These are phyloP conservation scores for Mycena alexandri DNA, from an alignment of 768 basidiomycete species.

Conservation along the genomic window DNA sequence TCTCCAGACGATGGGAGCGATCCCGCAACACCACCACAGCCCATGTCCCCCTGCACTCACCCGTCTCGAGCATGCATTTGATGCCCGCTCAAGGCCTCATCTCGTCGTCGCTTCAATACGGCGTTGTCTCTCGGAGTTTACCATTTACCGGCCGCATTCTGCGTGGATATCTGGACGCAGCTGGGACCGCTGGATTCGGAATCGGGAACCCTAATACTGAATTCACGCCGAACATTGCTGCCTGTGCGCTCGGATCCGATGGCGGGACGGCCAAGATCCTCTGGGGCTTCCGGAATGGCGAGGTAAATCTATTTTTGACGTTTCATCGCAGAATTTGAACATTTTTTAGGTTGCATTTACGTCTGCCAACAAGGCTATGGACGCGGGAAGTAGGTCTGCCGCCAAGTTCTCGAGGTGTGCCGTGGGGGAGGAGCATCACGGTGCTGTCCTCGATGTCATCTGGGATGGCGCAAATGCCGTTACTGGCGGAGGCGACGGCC, in stretches of 20 bases:
- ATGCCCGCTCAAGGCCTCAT: conserved; percentile 70
- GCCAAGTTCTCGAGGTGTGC: conserved; percentile 62
- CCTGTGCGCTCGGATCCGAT: conserved; percentile 69
- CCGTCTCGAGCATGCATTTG: conserved; percentile 70
- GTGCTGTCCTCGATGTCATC: conserved; percentile 64
- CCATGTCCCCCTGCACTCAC: conserved; percentile 73
- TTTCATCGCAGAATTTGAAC: conserved; percentile 50
- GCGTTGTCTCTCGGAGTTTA: conserved; percentile 78
- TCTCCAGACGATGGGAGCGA: conserved; percentile 79
- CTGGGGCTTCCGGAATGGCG: conserved; percentile 82
- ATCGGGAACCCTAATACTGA: conserved; percentile 83
- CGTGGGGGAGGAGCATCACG: conserved; percentile 74
- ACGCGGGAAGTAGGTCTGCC: conserved; percentile 57
- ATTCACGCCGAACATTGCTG: conserved; percentile 75
- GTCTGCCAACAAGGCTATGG: conserved; percentile 70
- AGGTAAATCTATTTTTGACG: conserved; percentile 40
- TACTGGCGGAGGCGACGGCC: conserved; percentile 73
- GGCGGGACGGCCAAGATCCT: conserved; percentile 75
- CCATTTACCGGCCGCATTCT: conserved; percentile 79
- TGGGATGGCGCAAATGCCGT: conserved; percentile 64
- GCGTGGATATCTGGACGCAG: conserved; percentile 76
- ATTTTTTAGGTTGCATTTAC: conserved; percentile 62
- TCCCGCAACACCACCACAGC: conserved; percentile 71
- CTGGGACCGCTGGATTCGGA: conserved; percentile 69
- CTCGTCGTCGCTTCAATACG: conserved; percentile 73